These are phyloP conservation scores for Lactuca saligna DNA, from an alignment of 129 eudicot species.

Conservation along the genomic window DNA sequence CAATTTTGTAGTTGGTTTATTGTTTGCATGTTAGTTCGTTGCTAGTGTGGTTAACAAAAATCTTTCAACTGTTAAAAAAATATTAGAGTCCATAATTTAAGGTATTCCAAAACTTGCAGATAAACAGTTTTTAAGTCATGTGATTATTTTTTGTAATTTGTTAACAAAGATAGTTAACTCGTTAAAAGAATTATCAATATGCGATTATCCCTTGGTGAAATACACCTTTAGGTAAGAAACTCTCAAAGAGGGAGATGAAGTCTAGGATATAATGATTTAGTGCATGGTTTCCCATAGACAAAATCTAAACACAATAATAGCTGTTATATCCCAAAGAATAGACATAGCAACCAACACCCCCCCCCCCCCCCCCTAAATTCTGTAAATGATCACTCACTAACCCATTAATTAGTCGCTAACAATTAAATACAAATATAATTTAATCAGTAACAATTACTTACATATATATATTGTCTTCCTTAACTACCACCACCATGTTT, in stretches of 20 bases:
- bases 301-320: slow-evolving; percentile 17
- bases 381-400: slow-evolving; percentile 1
- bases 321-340: slow-evolving; percentile 13
- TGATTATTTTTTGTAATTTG: too few species aligned
- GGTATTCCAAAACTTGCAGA: too few species aligned
- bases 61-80: too few species aligned
- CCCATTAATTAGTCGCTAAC: not conserved
- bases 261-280: slow-evolving; percentile 15
- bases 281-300: slow-evolving; percentile 22
- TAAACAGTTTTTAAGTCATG: too few species aligned
- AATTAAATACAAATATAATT: not conserved
- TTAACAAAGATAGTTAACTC: too few species aligned
- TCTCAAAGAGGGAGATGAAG: not conserved
- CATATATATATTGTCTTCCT: not conserved
- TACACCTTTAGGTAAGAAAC: not conserved
- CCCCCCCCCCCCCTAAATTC: slow-evolving; percentile 12
- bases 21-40: too few species aligned
- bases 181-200: too few species aligned
- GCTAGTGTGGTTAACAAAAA: too few species aligned
- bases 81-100: too few species aligned
- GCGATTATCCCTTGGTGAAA: too few species aligned
- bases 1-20: too few species aligned
- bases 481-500: not conserved
- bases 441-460: not conserved
- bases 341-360: slow-evolving; percentile 21